phyloP scores from a whole-genome alignment of 139 green algal species.

The Limnomonas spitsbergensis region DNA sequence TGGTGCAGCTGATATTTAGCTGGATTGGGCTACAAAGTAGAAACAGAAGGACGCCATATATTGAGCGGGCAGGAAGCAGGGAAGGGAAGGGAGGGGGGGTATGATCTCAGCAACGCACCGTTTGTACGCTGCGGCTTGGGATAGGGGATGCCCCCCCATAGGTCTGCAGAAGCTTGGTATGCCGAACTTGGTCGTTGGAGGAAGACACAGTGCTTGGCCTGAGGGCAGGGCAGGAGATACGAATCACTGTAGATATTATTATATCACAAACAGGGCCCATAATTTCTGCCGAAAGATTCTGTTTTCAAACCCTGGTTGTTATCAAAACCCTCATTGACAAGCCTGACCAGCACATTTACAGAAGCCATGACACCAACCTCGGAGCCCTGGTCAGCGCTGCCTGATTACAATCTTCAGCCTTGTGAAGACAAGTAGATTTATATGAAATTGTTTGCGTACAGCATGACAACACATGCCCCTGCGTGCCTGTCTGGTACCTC shows the following conservation, averaged over 20 bases:
- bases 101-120: background rate
- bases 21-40: no score
- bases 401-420: no score
- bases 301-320: background rate
- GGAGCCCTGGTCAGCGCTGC: no score
- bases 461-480: no score
- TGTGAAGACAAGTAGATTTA: no score
- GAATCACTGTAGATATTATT: background rate
- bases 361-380: no score
- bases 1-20: background rate
- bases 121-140: background rate
- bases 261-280: background rate
- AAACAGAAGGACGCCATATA: no score
- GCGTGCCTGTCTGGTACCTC: no score
- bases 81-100: background rate
- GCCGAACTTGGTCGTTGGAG: background rate
- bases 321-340: background rate
- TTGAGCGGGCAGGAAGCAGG: background rate
- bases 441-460: no score
- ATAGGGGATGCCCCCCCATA: background rate
- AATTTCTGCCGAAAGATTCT: background rate
- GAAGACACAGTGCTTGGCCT: background rate
- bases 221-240: background rate
- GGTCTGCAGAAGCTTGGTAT: background rate
- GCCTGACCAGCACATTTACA: no score